Conservation (phyloP, 2,329 filamentous ascomycete genomes). For the Fusarium agapanthi region DNA sequence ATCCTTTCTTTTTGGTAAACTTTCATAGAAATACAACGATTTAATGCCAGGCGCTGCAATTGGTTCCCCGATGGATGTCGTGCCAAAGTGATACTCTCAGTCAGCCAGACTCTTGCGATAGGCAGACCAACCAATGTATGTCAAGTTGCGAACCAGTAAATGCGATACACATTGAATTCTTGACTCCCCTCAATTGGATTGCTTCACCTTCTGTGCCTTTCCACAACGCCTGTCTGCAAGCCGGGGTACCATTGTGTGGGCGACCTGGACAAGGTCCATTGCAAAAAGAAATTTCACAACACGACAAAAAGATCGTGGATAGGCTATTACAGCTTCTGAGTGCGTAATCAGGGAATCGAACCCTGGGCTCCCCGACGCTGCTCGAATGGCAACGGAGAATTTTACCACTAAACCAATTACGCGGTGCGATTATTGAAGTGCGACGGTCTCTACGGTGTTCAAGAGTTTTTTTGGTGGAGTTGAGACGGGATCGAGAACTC, state of each 20-base stretch:
- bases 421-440: background rate
- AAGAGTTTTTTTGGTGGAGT: fast-evolving
- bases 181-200: fast-evolving
- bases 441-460: fast-evolving
- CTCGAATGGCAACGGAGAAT: constrained; percentile 16
- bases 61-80: background rate
- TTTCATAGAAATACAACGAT: background rate
- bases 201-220: background rate
- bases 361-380: constrained; percentile 10
- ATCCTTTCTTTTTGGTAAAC: background rate
- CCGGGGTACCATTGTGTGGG: too few relatives aligned
- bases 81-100: background rate
- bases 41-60: background rate
- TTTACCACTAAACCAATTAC: constrained; percentile 27
- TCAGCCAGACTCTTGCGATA: background rate
- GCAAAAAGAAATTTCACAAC: background rate
- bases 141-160: background rate
- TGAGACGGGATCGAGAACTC: background rate
- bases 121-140: background rate
- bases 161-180: fast-evolving
- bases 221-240: too few relatives aligned
- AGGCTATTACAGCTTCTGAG: background rate
- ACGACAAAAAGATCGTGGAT: background rate
- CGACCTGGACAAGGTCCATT: fast-evolving
- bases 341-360: constrained; percentile 24